A percentile compares a stretch with the other conserved stretches of the same genome.
These are phyloP conservation scores for Penicillium sclerotigenum DNA, from an alignment of 2,329 filamentous ascomycete genomes.

Conservation along the genomic window DNA sequence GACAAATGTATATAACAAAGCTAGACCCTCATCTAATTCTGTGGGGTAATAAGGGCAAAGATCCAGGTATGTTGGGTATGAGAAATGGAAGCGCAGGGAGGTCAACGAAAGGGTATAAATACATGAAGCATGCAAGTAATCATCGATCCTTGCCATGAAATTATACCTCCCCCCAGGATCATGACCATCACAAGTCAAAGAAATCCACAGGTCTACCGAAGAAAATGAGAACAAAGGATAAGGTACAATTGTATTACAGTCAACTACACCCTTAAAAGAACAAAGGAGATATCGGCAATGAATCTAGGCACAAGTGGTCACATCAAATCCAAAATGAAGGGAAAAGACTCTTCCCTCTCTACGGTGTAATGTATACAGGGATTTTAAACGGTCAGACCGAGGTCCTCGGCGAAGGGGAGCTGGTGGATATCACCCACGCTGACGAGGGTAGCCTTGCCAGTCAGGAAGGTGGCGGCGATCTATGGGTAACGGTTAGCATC, in stretches of 20 bases:
- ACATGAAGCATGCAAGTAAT: not conserved
- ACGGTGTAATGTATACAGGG: slow-evolving; percentile 38
- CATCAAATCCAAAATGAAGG: slow-evolving; percentile 28
- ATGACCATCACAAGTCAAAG: not conserved
- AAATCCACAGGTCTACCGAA: not conserved
- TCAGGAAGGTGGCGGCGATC: slow-evolving; percentile 83
- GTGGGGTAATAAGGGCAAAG: no score
- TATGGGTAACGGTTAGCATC: slow-evolving; percentile 44
- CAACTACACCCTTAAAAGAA: slow-evolving; percentile 36
- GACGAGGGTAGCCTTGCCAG: slow-evolving; percentile 83
- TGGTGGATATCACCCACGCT: slow-evolving; percentile 87
- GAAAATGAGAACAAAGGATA: slow-evolving; percentile 22
- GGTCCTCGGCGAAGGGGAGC: slow-evolving; percentile 88
- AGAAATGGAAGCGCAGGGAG: not conserved
- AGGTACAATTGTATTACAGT: slow-evolving; percentile 43
- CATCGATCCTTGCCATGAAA: not conserved
- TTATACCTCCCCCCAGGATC: not conserved
- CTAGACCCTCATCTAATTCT: not conserved
- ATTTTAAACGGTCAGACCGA: slow-evolving; percentile 86
- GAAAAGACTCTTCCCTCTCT: slow-evolving; percentile 33
- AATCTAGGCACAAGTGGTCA: slow-evolving; percentile 39
- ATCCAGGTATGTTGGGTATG: no score
- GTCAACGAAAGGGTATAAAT: not conserved
- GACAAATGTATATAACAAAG: not conserved
- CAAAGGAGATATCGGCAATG: slow-evolving; percentile 37